Percentiles rank a stretch among this genome's conserved stretches.
Evolutionary conservation across 2,329 filamentous ascomycete genomes (phyloP).

Genomic region (Didymella pinodella): DNA sequence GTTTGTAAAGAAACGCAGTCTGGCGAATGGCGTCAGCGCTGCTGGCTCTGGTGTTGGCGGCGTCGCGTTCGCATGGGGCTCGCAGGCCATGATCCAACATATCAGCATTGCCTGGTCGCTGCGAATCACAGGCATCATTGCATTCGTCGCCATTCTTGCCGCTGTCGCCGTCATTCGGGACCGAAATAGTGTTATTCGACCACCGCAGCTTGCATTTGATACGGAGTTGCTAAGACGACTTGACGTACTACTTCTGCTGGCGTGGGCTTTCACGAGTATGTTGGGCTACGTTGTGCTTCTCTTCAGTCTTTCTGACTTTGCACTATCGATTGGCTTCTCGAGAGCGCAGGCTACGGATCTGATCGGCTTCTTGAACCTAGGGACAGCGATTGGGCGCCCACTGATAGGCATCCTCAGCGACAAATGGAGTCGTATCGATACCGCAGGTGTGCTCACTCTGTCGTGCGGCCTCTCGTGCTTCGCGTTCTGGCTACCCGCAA

Average conservation of each 20-base stretch:
- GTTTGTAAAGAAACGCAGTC: constrained; percentile 49
- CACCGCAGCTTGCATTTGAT: constrained; percentile 45
- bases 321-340: constrained; percentile 52
- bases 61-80: constrained; percentile 35
- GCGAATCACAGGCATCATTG: constrained; percentile 47
- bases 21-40: constrained; percentile 52
- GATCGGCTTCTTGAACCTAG: constrained; percentile 56
- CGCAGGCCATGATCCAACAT: constrained; percentile 46
- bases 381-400: constrained; percentile 56
- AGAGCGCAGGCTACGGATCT: constrained; percentile 50
- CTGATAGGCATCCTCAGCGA: constrained; percentile 56
- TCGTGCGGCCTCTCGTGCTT: not conserved
- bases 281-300: constrained; percentile 58
- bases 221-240: constrained; percentile 24
- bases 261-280: constrained; percentile 55
- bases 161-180: constrained; percentile 41
- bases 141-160: constrained; percentile 33
- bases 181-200: constrained; percentile 43
- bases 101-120: constrained; percentile 53
- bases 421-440: constrained; percentile 49
- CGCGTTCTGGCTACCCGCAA: not conserved
- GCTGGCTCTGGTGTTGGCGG: constrained; percentile 53
- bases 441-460: not conserved
- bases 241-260: constrained; percentile 46
- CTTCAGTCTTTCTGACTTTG: constrained; percentile 57